A percentile compares a stretch with the other conserved stretches of the same genome.
Conservation (phyloP, 1,139 yeast species). For the Schwanniomyces etchellsii region DNA sequence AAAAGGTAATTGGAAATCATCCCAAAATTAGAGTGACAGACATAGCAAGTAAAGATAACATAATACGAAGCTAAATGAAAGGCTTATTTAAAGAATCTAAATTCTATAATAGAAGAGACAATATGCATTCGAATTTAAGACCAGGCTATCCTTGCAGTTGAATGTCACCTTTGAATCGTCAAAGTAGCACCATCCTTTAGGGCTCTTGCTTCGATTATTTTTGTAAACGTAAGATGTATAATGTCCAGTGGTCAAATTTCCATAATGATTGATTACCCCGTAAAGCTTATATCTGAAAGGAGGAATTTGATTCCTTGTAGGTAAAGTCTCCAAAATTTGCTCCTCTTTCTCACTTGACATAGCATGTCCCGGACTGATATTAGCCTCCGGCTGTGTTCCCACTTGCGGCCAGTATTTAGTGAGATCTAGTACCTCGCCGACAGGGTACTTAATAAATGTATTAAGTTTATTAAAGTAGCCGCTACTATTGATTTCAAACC, state of each 20-base stretch:
- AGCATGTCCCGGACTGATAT: conserved; percentile 8
- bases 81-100: conserved; percentile 8
- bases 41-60: conserved; percentile 2
- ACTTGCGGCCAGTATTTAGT: conserved; percentile 74
- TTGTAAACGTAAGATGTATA: conserved; percentile 82
- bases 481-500: conserved; percentile 54
- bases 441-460: conserved; percentile 57
- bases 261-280: conserved; percentile 87
- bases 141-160: conserved; percentile 36
- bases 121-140: conserved; percentile 63
- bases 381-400: conserved; percentile 26
- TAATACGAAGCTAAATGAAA: background rate
- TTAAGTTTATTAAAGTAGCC: conserved; percentile 55
- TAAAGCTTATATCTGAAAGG: conserved; percentile 77
- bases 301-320: conserved; percentile 68
- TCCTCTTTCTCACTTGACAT: conserved; percentile 37
- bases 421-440: conserved; percentile 51
- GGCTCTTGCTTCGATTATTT: conserved; percentile 26
- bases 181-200: conserved; percentile 65
- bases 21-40: conserved; percentile 35
- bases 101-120: conserved; percentile 61
- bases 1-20: conserved; percentile 45
- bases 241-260: conserved; percentile 81
- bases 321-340: conserved; percentile 46
- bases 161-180: conserved; percentile 62